These are phyloP conservation scores for Haplosporangium gracile DNA, from an alignment of 192 early-diverging fungal species.

Conservation along the genomic window DNA sequence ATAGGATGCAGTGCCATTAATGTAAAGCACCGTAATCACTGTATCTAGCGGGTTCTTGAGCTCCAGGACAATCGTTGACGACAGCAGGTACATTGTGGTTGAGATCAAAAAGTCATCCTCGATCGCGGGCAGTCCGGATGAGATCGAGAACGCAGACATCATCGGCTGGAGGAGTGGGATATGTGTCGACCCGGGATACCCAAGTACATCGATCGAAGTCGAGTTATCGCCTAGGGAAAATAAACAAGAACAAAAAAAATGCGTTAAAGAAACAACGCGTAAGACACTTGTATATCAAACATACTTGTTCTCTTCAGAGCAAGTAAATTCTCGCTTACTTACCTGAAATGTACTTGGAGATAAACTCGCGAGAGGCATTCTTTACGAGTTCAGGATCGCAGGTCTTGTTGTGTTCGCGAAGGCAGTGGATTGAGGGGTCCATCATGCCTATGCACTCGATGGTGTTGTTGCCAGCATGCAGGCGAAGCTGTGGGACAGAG, in stretches of 20 bases:
- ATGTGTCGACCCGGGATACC: slow-evolving; percentile 24
- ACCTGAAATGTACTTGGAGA: slow-evolving; percentile 54
- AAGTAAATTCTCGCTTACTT: slow-evolving; percentile 1
- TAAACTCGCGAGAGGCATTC: slow-evolving; percentile 44
- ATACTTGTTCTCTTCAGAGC: neutral
- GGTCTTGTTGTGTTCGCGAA: slow-evolving; percentile 13
- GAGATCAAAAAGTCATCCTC: slow-evolving; percentile 44
- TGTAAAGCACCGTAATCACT: slow-evolving; percentile 42
- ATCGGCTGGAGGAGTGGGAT: slow-evolving; percentile 46
- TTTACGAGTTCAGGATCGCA: slow-evolving; percentile 30
- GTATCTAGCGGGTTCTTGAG: slow-evolving; percentile 47
- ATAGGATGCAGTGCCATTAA: slow-evolving; percentile 46
- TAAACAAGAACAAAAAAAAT: neutral
- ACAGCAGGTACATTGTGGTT: slow-evolving; percentile 44
- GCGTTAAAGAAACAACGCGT: neutral
- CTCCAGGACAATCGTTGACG: slow-evolving; percentile 29
- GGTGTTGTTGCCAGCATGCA: slow-evolving; percentile 41
- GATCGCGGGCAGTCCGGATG: slow-evolving; percentile 31
- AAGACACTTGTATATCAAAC: neutral
- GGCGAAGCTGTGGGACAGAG: slow-evolving; percentile 10
- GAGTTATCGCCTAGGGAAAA: slow-evolving; percentile 35
- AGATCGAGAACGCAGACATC: slow-evolving; percentile 34
- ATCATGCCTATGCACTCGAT: slow-evolving; percentile 49
- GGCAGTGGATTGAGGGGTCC: slow-evolving; percentile 38
- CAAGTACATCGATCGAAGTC: slow-evolving; percentile 37